These are phyloP conservation scores for Coemansia sp. DNA, from an alignment of 192 early-diverging fungal genomes.

Conservation along the genomic window DNA sequence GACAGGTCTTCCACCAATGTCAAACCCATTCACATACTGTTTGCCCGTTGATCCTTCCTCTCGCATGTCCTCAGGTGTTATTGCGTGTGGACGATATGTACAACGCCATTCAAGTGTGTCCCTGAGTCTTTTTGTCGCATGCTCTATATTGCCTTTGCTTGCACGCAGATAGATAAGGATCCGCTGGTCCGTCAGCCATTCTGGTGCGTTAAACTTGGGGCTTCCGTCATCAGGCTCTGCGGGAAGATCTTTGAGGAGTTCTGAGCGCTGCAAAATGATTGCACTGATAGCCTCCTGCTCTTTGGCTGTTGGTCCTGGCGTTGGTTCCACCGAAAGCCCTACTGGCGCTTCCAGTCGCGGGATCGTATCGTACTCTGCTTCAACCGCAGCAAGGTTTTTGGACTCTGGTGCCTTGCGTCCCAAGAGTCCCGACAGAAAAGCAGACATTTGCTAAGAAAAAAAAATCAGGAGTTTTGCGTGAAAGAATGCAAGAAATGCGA, in stretches of 20 bases:
- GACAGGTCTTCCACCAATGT: constrained; percentile 66
- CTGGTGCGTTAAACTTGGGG: constrained; percentile 19
- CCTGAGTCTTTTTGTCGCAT: constrained; percentile 62
- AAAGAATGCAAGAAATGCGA: background rate
- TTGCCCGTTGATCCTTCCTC: constrained; percentile 77
- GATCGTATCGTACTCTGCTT: constrained; percentile 18
- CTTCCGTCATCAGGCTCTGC: constrained; percentile 24
- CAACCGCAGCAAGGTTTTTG: background rate
- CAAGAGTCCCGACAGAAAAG: constrained; percentile 1
- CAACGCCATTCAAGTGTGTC: constrained; percentile 74
- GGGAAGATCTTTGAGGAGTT: constrained; percentile 40
- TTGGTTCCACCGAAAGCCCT: constrained; percentile 16
- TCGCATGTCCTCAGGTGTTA: constrained; percentile 67
- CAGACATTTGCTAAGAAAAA: background rate
- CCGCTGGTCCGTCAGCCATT: constrained; percentile 39
- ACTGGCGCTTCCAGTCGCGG: constrained; percentile 21
- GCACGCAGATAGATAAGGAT: constrained; percentile 68
- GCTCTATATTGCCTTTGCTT: constrained; percentile 62
- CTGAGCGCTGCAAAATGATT: constrained; percentile 16
- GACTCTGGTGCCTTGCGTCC: constrained; percentile 5
- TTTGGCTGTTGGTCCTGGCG: constrained; percentile 29
- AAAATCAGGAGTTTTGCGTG: background rate
- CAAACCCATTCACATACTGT: constrained; percentile 76
- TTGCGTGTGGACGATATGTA: constrained; percentile 65
- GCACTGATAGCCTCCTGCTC: constrained; percentile 23